A percentile compares a stretch with the other conserved stretches of the same genome.
Conservation (phyloP, 805 yeast genomes). For the Saccharomycopsis fibuligera region DNA sequence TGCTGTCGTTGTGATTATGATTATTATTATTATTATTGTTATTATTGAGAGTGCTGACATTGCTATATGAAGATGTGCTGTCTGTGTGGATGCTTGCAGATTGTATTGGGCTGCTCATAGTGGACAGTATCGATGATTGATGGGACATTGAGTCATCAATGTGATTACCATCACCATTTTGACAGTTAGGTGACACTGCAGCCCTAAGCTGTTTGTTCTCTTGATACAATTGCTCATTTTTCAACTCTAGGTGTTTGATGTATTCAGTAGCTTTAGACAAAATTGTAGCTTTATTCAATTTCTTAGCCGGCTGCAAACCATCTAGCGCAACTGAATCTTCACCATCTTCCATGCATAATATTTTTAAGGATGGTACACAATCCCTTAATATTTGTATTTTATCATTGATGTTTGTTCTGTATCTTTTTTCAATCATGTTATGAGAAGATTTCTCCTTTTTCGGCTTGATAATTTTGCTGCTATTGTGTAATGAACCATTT, state of each 20-base stretch:
- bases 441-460: constrained; percentile 56
- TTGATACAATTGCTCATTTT: constrained; percentile 42
- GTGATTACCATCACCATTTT: constrained; percentile 9
- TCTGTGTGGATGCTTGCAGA: constrained; percentile 15
- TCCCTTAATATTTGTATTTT: constrained; percentile 59
- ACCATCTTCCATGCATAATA: constrained; percentile 47
- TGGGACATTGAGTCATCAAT: constrained; percentile 24
- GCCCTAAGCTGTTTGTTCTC: constrained; percentile 30
- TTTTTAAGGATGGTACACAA: constrained; percentile 58
- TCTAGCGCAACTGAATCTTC: constrained; percentile 48
- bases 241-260: constrained; percentile 63
- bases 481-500: too few species aligned
- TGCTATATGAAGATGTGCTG: neutral
- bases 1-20: neutral
- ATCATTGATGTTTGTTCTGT: constrained; percentile 64
- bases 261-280: constrained; percentile 73
- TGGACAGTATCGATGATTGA: constrained; percentile 25
- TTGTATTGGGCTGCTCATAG: constrained; percentile 23
- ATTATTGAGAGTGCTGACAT: constrained; percentile 1
- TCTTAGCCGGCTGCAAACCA: constrained; percentile 70
- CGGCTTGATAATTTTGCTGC: constrained; percentile 18
- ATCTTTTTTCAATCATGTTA: constrained; percentile 66
- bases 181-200: neutral
- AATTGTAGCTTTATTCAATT: constrained; percentile 72
- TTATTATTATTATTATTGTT: constrained; percentile 16